phyloP scores from a whole-genome alignment of 208 protist genomes.

The Leishmania guyanensis region DNA sequence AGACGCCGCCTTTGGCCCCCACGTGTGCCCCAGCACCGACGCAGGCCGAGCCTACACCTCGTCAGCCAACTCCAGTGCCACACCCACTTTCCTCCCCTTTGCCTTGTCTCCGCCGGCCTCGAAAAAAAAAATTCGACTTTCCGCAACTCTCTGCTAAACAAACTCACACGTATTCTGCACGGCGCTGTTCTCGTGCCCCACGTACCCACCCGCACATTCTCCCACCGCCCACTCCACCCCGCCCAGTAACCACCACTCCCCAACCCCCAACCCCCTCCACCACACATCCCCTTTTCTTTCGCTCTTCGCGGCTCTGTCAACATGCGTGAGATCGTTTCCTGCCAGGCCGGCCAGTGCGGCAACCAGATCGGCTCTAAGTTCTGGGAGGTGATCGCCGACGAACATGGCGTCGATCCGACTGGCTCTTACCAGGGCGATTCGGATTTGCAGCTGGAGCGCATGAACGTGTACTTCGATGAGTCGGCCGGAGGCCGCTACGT shows the following conservation, averaged over 20 bases:
- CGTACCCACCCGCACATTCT: too few relatives aligned
- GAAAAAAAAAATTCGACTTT: too few relatives aligned
- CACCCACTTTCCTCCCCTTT: neutral
- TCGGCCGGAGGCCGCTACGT: conserved; percentile 63
- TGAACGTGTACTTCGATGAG: conserved; percentile 99
- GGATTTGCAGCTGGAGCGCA: conserved; percentile 97
- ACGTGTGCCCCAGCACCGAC: neutral
- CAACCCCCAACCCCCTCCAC: neutral
- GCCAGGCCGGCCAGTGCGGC: conserved; percentile 78
- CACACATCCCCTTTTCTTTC: conserved; percentile 1
- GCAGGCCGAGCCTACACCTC: too few relatives aligned
- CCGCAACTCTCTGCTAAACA: too few relatives aligned
- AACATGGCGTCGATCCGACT: conserved; percentile 92
- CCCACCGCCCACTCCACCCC: neutral
- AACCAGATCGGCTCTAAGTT: conserved; percentile 88
- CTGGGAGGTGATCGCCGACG: conserved; percentile 80
- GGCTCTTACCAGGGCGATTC: conserved; percentile 90
- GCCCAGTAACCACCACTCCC: neutral
- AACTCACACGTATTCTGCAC: neutral
- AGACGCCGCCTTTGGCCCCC: neutral
- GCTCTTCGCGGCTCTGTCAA: conserved; percentile 1
- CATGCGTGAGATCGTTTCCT: conserved; percentile 92
- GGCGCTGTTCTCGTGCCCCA: neutral
- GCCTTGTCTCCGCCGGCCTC: too few relatives aligned
- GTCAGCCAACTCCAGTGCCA: neutral